A percentile compares a stretch with the other conserved stretches of the same genome.
Conservation (phyloP, 257 asterid species). For the Nyctanthes arbortristis region DNA sequence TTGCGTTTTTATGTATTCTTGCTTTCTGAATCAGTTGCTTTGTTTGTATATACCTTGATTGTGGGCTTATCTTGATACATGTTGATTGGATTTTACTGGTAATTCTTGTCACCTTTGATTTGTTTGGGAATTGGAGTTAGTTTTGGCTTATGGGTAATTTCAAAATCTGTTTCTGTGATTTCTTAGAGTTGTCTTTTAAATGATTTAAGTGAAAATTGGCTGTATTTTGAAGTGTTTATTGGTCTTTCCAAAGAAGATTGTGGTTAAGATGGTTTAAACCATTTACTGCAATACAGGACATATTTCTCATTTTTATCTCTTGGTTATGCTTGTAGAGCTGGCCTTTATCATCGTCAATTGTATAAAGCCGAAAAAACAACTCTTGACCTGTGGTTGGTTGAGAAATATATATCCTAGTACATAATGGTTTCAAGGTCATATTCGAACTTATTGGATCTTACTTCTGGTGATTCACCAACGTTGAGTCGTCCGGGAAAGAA, state of each 20-base stretch:
- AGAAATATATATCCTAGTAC: background rate
- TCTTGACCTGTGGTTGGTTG: background rate
- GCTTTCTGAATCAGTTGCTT: background rate
- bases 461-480: slow-evolving; percentile 59
- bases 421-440: slow-evolving; percentile 80
- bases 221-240: background rate
- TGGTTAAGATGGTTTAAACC: background rate
- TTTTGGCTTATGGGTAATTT: background rate
- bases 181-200: slow-evolving; percentile 10
- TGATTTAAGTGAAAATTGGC: slow-evolving; percentile 10
- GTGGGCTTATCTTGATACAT: background rate
- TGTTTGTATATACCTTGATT: background rate
- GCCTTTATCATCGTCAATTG: slow-evolving; percentile 16
- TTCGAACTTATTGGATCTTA: slow-evolving; percentile 79
- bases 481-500: slow-evolving; percentile 60
- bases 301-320: slow-evolving; percentile 24
- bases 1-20: slow-evolving; percentile 9
- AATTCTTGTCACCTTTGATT: background rate
- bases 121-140: slow-evolving; percentile 12
- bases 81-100: background rate
- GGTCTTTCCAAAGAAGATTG: background rate
- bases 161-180: slow-evolving; percentile 11
- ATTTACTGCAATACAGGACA: background rate
- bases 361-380: slow-evolving; percentile 2
- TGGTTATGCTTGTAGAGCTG: slow-evolving; percentile 26